Conservation (phyloP, 139 green algal genomes). For the Chlamydomonas sphaeroides region DNA sequence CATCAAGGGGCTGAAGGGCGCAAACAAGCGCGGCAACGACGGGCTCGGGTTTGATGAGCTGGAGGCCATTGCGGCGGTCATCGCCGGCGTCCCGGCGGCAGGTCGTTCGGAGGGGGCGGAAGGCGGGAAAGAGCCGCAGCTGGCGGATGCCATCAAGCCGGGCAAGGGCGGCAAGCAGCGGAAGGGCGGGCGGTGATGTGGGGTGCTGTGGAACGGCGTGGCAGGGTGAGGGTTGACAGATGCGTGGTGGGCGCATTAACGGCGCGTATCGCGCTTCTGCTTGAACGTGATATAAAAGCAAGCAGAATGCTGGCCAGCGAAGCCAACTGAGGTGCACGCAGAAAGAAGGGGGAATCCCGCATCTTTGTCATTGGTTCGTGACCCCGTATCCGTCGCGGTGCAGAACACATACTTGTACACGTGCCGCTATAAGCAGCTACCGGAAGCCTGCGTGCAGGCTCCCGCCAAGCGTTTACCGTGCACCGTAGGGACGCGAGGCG, state of each 20-base stretch:
- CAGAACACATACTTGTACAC: too few relatives aligned
- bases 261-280: not conserved
- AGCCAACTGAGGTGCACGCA: too few relatives aligned
- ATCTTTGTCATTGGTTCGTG: too few relatives aligned
- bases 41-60: constrained; percentile 40
- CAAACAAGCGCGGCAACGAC: constrained; percentile 16
- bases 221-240: too few relatives aligned
- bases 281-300: not conserved
- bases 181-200: not conserved
- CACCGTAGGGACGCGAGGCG: too few relatives aligned
- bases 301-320: too few relatives aligned
- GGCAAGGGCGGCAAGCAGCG: constrained; percentile 14
- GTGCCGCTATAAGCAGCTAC: too few relatives aligned
- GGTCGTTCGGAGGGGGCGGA: not conserved
- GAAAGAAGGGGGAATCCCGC: too few relatives aligned
- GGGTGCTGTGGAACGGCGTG: too few relatives aligned
- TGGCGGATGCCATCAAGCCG: constrained; percentile 30
- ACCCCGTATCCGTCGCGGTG: too few relatives aligned
- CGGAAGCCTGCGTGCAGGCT: too few relatives aligned
- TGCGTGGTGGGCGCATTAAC: not conserved
- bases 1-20: not conserved
- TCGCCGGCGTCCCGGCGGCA: constrained; percentile 41
- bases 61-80: constrained; percentile 50
- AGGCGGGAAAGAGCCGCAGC: not conserved
- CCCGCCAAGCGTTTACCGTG: too few relatives aligned